Evolutionary conservation across 345 rosid genomes (phyloP).

Genomic region (Adansonia digitata): DNA sequence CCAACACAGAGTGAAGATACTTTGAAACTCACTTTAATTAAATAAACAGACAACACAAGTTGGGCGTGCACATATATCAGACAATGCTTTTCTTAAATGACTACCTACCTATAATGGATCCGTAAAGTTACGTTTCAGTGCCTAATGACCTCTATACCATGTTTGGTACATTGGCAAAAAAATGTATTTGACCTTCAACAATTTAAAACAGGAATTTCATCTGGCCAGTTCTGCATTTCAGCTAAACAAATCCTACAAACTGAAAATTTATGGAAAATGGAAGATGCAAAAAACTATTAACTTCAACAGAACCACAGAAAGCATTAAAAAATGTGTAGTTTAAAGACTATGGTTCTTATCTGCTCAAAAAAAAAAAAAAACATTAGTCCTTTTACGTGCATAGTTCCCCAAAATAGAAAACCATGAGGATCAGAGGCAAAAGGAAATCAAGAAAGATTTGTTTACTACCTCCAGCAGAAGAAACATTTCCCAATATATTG

Average conservation of each 20-base stretch:
- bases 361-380: not conserved
- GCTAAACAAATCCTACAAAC: not conserved
- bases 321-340: not conserved
- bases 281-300: not conserved
- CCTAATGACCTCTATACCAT: not conserved
- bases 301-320: not conserved
- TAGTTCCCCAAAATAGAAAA: not conserved
- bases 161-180: not conserved
- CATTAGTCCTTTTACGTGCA: not conserved
- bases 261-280: not conserved
- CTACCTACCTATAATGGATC: not conserved
- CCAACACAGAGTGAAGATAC: not conserved
- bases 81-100: too few species aligned
- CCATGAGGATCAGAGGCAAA: not conserved
- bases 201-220: not conserved
- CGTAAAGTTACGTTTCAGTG: not conserved
- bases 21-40: not conserved
- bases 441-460: conserved; percentile 4
- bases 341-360: not conserved
- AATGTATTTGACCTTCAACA: not conserved
- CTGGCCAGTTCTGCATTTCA: not conserved
- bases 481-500: not conserved
- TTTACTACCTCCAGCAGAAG: not conserved
- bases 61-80: not conserved
- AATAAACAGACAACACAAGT: not conserved